Evolutionary conservation across 129 eudicot genomes (phyloP).

Genomic region (Heracleum sosnowskyi): DNA sequence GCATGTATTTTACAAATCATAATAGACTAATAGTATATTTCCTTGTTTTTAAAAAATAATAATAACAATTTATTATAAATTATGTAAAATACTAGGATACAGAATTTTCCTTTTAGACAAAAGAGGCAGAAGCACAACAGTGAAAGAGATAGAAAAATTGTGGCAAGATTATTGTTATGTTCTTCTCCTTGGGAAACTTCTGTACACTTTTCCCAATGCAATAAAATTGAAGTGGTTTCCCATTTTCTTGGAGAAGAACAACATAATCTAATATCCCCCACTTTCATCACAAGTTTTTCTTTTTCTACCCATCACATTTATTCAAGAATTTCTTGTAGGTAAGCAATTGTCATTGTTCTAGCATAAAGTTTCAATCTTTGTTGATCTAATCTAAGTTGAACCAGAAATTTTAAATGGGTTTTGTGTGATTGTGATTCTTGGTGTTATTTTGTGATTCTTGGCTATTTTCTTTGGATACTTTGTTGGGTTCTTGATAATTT

Average conservation of each 20-base stretch:
- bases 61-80: no score
- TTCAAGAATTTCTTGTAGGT: conserved; percentile 1
- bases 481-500: neutral
- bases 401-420: neutral
- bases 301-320: neutral
- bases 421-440: neutral
- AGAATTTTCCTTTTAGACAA: neutral
- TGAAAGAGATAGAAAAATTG: neutral
- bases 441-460: neutral
- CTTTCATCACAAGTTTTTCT: neutral
- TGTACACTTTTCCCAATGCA: neutral
- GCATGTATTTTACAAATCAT: neutral
- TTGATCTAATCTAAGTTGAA: neutral
- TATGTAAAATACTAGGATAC: neutral
- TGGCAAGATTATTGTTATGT: neutral
- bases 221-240: neutral
- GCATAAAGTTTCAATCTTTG: conserved; percentile 2
- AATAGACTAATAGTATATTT: no score
- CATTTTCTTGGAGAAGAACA: conserved; percentile 8
- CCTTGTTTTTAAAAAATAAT: neutral
- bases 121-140: neutral
- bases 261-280: neutral
- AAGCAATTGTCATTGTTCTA: neutral
- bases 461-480: neutral
- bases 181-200: conserved; percentile 7